phyloP scores from a whole-genome alignment of 805 yeast genomes.

The Monosporozyma unispora region DNA sequence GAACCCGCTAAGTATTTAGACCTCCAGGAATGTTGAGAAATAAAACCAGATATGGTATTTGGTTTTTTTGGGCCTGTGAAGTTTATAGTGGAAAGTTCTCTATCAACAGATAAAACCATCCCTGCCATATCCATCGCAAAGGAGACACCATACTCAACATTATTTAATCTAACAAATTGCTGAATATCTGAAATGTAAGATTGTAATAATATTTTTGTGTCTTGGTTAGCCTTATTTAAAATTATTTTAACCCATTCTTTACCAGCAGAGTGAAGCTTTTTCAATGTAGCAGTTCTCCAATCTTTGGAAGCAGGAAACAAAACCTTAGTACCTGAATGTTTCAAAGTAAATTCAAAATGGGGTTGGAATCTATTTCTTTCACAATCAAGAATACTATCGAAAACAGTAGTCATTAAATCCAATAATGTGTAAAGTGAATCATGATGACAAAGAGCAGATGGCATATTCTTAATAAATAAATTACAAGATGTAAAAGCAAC shows the following conservation, averaged over 20 bases:
- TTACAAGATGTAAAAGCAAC: constrained; percentile 76
- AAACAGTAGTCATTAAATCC: constrained; percentile 69
- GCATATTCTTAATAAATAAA: constrained; percentile 51
- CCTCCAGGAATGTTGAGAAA: constrained; percentile 73
- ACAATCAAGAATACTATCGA: constrained; percentile 74
- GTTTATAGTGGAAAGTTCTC: constrained; percentile 49
- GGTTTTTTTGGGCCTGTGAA: constrained; percentile 32
- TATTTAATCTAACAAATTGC: constrained; percentile 30
- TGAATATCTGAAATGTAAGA: constrained; percentile 54
- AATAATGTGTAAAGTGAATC: constrained; percentile 66
- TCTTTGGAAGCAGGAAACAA: constrained; percentile 57
- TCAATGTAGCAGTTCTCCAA: constrained; percentile 66
- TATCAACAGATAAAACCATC: constrained; percentile 52
- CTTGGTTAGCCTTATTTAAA: constrained; percentile 53
- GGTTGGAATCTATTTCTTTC: constrained; percentile 83
- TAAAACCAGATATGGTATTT: constrained; percentile 59
- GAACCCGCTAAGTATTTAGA: constrained; percentile 32
- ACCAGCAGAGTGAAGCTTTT: constrained; percentile 48
- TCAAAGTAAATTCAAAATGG: constrained; percentile 48
- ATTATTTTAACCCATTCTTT: constrained; percentile 57
- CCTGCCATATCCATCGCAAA: constrained; percentile 90
- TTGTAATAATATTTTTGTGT: constrained; percentile 71
- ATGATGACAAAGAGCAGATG: constrained; percentile 71
- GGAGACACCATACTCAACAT: constrained; percentile 70
- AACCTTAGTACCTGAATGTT: constrained; percentile 31